Percentiles rank a stretch among this genome's conserved stretches.
Evolutionary conservation across 148 eudicot genomes (phyloP).

Genomic region (Rhododendron griersonianum): DNA sequence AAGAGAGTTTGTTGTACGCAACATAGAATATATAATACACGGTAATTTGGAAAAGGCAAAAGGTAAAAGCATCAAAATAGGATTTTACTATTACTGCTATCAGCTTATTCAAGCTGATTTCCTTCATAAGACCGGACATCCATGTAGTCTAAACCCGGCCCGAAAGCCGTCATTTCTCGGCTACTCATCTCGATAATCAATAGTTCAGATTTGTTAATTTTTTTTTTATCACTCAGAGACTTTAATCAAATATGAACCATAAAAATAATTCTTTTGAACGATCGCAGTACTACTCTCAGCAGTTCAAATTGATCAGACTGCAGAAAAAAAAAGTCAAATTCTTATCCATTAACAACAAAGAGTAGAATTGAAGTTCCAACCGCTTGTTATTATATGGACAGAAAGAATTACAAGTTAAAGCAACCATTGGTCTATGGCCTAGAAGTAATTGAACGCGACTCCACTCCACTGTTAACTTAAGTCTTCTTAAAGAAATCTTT

Average conservation of each 20-base stretch:
- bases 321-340: neutral
- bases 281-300: neutral
- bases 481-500: neutral
- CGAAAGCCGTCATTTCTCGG: no score
- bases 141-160: neutral
- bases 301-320: neutral
- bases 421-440: neutral
- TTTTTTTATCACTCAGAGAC: neutral
- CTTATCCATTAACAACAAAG: neutral
- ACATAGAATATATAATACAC: neutral
- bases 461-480: neutral
- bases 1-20: neutral
- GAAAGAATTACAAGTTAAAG: neutral
- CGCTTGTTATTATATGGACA: neutral
- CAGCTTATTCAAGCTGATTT: neutral
- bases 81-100: no score
- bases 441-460: neutral
- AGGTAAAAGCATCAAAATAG: neutral
- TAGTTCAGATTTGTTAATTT: neutral
- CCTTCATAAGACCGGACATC: neutral
- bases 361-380: neutral
- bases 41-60: neutral
- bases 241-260: neutral
- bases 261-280: neutral
- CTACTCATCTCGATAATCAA: neutral